These are phyloP conservation scores for Pythium brachiatum DNA, from an alignment of 352 stramenopile species.

Conservation along the genomic window DNA sequence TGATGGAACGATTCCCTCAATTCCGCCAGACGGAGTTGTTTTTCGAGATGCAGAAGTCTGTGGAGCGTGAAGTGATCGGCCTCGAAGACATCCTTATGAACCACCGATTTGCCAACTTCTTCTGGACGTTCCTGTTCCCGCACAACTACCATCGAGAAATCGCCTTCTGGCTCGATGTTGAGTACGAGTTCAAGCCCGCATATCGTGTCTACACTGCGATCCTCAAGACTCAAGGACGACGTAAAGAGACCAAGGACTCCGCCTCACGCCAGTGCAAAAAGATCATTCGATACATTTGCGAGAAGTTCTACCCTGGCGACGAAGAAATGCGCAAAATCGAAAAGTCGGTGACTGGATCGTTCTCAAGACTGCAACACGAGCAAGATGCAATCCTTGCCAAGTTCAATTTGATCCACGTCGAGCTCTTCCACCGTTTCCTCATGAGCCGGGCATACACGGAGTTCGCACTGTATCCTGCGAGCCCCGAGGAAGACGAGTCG, in stretches of 20 bases:
- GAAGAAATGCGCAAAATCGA: slow-evolving; percentile 71
- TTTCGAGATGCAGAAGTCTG: slow-evolving; percentile 73
- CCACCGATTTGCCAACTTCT: slow-evolving; percentile 85
- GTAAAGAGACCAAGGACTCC: slow-evolving; percentile 59
- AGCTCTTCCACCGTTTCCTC: slow-evolving; percentile 84
- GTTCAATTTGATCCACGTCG: slow-evolving; percentile 82
- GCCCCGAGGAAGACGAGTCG: slow-evolving; percentile 47
- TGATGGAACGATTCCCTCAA: slow-evolving; percentile 77
- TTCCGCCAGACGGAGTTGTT: slow-evolving; percentile 84
- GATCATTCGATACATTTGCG: slow-evolving; percentile 80
- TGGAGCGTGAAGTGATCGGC: slow-evolving; percentile 76
- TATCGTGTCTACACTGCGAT: slow-evolving; percentile 69
- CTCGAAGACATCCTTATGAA: slow-evolving; percentile 88
- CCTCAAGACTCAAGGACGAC: slow-evolving; percentile 43
- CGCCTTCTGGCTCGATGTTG: slow-evolving; percentile 79
- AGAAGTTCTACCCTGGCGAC: slow-evolving; percentile 81
- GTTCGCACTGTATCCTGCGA: slow-evolving; percentile 75
- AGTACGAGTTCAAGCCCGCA: slow-evolving; percentile 86
- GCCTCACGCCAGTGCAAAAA: slow-evolving; percentile 60
- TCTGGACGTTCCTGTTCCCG: slow-evolving; percentile 87
- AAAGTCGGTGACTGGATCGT: slow-evolving; percentile 63
- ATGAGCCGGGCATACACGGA: slow-evolving; percentile 82
- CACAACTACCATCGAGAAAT: slow-evolving; percentile 89
- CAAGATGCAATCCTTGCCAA: slow-evolving; percentile 83
- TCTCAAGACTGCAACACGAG: slow-evolving; percentile 62